Percentiles rank a stretch among this genome's conserved stretches.
These are phyloP conservation scores for Chaetomiaceae sp. DNA, from an alignment of 2,329 filamentous ascomycete species.

Conservation along the genomic window DNA sequence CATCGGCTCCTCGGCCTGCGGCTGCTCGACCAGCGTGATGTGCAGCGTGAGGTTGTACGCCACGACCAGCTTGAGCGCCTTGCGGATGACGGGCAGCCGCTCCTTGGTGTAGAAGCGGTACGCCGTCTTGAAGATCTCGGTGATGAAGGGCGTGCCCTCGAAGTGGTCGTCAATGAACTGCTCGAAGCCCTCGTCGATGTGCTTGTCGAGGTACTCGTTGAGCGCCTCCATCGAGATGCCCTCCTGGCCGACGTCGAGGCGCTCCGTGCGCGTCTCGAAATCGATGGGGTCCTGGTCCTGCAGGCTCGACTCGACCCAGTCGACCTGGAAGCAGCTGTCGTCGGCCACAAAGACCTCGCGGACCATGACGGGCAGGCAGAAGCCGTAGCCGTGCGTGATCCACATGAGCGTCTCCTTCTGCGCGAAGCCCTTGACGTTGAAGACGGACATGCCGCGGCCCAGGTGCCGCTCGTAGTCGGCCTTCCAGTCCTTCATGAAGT, in stretches of 20 bases:
- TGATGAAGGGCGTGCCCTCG: slow-evolving; percentile 90
- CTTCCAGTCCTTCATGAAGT: slow-evolving; percentile 99
- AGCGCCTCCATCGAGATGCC: slow-evolving; percentile 77
- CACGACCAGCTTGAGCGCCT: slow-evolving; percentile 89
- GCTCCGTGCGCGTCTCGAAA: slow-evolving; percentile 84
- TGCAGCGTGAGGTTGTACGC: slow-evolving; percentile 95
- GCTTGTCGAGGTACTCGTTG: slow-evolving; percentile 89
- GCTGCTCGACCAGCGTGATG: slow-evolving; percentile 88
- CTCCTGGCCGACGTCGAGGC: slow-evolving; percentile 82
- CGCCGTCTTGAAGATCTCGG: slow-evolving; percentile 92
- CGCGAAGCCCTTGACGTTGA: slow-evolving; percentile 85
- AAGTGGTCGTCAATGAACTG: slow-evolving; percentile 95
- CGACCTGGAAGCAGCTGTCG: slow-evolving; percentile 85
- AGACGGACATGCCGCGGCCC: slow-evolving; percentile 80
- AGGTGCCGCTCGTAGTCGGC: slow-evolving; percentile 92
- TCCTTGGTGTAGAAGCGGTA: slow-evolving; percentile 90
- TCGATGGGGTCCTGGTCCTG: slow-evolving; percentile 65
- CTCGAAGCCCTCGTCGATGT: slow-evolving; percentile 89
- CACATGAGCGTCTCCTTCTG: slow-evolving; percentile 69
- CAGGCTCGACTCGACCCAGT: slow-evolving; percentile 83
- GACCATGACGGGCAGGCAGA: slow-evolving; percentile 86
- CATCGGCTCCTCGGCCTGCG: slow-evolving; percentile 72
- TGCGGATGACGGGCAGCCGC: slow-evolving; percentile 83
- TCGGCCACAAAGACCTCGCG: slow-evolving; percentile 91
- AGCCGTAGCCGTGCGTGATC: slow-evolving; percentile 95